These are phyloP conservation scores for Circinella umbellata DNA, from an alignment of 371 early-diverging fungal species.

Conservation along the genomic window DNA sequence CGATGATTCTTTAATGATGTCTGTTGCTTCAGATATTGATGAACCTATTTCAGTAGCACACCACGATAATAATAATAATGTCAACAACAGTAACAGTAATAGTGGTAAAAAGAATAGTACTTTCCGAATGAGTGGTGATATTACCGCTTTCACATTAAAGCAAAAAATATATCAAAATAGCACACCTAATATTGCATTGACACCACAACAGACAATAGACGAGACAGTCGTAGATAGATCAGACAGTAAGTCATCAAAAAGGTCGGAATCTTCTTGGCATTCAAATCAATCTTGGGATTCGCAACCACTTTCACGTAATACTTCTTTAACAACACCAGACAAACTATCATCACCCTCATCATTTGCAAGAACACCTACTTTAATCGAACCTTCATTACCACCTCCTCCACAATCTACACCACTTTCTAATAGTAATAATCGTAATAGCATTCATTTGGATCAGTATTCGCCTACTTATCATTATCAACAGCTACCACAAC, in stretches of 20 bases:
- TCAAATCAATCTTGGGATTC: constrained; percentile 35
- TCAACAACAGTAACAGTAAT: not conserved
- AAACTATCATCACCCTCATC: constrained; percentile 5
- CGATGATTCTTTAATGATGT: constrained; percentile 21
- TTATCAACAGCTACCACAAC: not conserved
- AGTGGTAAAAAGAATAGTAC: not conserved
- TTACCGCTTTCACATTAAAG: constrained; percentile 8
- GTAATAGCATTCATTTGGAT: not conserved
- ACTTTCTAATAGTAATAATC: not conserved
- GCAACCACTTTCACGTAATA: constrained; percentile 30
- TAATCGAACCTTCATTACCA: not conserved
- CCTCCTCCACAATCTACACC: not conserved
- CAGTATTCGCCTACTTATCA: not conserved
- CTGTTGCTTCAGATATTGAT: constrained; percentile 1
- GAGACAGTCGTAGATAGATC: constrained; percentile 29
- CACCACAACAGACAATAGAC: not conserved
- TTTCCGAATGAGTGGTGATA: constrained; percentile 6
- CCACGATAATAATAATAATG: constrained; percentile 17
- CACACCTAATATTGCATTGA: constrained; percentile 4
- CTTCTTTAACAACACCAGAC: constrained; percentile 10
- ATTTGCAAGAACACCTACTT: not conserved
- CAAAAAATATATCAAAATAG: not conserved
- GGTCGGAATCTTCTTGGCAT: constrained; percentile 35
- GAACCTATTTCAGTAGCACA: constrained; percentile 2
- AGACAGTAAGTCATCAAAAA: constrained; percentile 32